phyloP scores from a whole-genome alignment of 805 yeast species.

The Lachancea quebecensis region DNA sequence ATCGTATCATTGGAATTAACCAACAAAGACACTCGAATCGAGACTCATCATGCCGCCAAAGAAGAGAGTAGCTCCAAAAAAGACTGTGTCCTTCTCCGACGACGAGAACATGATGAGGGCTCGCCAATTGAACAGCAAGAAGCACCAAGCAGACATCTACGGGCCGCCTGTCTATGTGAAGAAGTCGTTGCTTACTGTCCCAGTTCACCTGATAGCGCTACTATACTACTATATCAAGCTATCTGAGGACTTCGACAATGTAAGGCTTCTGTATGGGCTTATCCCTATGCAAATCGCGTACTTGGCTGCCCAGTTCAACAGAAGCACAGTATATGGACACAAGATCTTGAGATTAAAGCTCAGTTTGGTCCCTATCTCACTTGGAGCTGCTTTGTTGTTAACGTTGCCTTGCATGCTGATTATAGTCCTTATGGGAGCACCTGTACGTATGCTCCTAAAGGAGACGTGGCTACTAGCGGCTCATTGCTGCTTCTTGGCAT shows the following conservation, averaged over 20 bases:
- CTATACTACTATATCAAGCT: conserved; percentile 28
- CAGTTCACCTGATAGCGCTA: conserved; percentile 30
- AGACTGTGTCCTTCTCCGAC: conserved; percentile 31
- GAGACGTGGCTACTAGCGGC: conserved; percentile 57
- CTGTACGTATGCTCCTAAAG: conserved; percentile 44
- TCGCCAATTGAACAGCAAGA: conserved; percentile 12
- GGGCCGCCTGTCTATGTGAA: conserved; percentile 32
- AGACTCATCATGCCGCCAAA: conserved; percentile 18
- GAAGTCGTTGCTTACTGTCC: conserved; percentile 24
- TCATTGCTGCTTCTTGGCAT: conserved; percentile 53
- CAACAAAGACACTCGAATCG: background rate
- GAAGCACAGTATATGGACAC: conserved; percentile 29
- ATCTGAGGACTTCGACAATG: conserved; percentile 23
- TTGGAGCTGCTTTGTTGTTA: conserved; percentile 20
- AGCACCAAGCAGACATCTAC: conserved; percentile 20
- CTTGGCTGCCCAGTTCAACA: conserved; percentile 31
- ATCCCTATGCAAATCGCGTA: conserved; percentile 33
- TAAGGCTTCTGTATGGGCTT: conserved; percentile 24
- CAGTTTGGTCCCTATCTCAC: conserved; percentile 19
- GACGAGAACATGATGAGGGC: conserved; percentile 26
- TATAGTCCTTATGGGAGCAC: conserved; percentile 74
- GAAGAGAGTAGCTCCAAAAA: conserved; percentile 19
- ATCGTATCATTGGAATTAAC: too few species aligned
- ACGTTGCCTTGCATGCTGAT: conserved; percentile 26
- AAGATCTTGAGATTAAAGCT: conserved; percentile 27